phyloP scores from a whole-genome alignment of 257 asterid species.

The Verbena officinalis region DNA sequence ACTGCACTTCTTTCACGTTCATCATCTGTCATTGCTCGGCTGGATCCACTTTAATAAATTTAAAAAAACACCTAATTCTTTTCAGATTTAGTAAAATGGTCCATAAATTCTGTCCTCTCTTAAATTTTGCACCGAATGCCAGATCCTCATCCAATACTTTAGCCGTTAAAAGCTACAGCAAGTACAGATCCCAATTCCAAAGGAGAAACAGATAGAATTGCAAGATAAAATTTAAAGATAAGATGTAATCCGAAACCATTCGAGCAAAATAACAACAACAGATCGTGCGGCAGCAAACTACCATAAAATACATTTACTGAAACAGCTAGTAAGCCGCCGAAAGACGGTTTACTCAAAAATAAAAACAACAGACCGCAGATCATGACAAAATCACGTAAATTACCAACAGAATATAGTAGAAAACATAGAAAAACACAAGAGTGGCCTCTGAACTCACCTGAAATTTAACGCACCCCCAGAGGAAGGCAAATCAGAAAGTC shows the following conservation, averaged over 20 bases:
- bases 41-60: background rate
- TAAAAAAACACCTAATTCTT: background rate
- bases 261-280: slow-evolving; percentile 10
- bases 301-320: background rate
- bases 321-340: too few relatives aligned
- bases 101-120: background rate
- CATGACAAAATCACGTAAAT: background rate
- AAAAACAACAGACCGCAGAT: background rate
- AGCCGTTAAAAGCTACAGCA: background rate
- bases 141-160: background rate
- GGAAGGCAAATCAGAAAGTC: background rate
- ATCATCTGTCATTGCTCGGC: background rate
- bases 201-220: background rate
- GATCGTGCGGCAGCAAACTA: slow-evolving; percentile 5
- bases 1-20: background rate
- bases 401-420: background rate
- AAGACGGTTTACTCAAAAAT: background rate
- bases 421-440: slow-evolving; percentile 12
- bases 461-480: background rate
- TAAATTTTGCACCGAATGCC: background rate
- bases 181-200: slow-evolving; percentile 30
- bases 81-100: too few relatives aligned
- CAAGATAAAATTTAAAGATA: background rate
- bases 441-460: slow-evolving; percentile 29
- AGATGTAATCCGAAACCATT: slow-evolving; percentile 1